Percentiles rank a stretch among this genome's conserved stretches.
Conservation (phyloP, 768 basidiomycete genomes). For the Panus rudis region DNA sequence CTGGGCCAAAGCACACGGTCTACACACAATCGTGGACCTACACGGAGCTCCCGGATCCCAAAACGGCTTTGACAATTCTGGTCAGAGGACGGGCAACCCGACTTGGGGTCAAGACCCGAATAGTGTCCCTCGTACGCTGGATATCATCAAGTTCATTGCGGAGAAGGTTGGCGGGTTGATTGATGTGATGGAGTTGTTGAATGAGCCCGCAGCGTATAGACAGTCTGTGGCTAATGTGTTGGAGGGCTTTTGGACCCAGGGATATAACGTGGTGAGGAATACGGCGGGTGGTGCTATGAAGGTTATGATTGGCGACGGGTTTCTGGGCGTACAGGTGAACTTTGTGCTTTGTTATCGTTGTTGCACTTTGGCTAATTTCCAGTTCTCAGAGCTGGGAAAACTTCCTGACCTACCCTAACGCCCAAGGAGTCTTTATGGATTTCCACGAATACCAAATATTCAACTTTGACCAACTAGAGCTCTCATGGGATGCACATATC, state of each 20-base stretch:
- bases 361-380: background rate
- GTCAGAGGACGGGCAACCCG: constrained; percentile 49
- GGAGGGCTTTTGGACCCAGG: constrained; percentile 51
- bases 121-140: constrained; percentile 48
- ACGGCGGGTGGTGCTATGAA: constrained; percentile 40
- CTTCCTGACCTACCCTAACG: constrained; percentile 48
- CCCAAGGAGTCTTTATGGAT: constrained; percentile 60
- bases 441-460: constrained; percentile 74
- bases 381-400: constrained; percentile 45
- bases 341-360: background rate
- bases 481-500: constrained; percentile 52
- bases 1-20: constrained; percentile 54
- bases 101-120: constrained; percentile 43
- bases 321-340: constrained; percentile 49
- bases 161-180: constrained; percentile 48
- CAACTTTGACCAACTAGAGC: constrained; percentile 45
- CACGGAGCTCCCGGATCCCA: constrained; percentile 64
- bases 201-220: constrained; percentile 58
- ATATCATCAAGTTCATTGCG: constrained; percentile 49
- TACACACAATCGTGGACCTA: constrained; percentile 71
- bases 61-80: constrained; percentile 71
- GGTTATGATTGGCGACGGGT: constrained; percentile 71
- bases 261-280: constrained; percentile 50
- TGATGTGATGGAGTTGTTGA: constrained; percentile 61
- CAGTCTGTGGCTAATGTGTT: constrained; percentile 38